These are phyloP conservation scores for Aspergillus thermomutatus DNA, from an alignment of 2,329 filamentous ascomycete species.

Conservation along the genomic window DNA sequence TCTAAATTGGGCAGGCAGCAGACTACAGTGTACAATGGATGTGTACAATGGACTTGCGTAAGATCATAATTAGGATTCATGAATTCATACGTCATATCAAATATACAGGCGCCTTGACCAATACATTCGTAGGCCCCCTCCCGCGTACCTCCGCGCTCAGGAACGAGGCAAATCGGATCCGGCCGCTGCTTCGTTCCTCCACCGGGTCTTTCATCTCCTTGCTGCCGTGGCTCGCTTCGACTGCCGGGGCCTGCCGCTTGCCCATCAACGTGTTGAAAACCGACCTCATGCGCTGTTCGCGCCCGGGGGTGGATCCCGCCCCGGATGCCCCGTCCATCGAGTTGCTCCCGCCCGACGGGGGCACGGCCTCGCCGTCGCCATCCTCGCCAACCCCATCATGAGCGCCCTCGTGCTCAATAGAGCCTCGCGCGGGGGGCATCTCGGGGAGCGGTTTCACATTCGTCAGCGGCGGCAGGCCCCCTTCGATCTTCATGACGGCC, in stretches of 20 bases:
- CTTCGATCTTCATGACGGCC: conserved; percentile 81
- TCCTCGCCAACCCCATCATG: conserved; percentile 15
- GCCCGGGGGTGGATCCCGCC: conserved; percentile 5
- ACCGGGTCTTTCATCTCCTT: conserved; percentile 16
- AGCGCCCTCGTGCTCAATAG: conserved; percentile 18
- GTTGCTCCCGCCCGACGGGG: conserved; percentile 14
- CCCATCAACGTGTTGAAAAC: conserved; percentile 41
- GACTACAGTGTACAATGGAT: too few species aligned
- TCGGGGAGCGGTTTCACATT: conserved; percentile 16
- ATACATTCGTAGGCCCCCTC: conserved; percentile 57
- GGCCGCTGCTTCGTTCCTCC: conserved; percentile 24
- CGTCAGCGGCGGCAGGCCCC: conserved; percentile 58
- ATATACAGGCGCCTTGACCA: conserved; percentile 72
- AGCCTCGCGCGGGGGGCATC: not conserved
- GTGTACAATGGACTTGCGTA: too few species aligned
- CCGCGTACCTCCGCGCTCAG: conserved; percentile 71
- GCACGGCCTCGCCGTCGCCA: conserved; percentile 21
- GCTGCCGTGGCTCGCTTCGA: conserved; percentile 15
- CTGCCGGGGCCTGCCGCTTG: conserved; percentile 12
- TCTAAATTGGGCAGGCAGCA: conserved; percentile 14
- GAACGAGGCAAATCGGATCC: conserved; percentile 73
- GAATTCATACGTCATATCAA: conserved; percentile 22
- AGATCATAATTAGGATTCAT: not conserved
- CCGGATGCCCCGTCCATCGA: not conserved
- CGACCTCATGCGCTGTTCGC: conserved; percentile 36